Evolutionary conservation across 768 basidiomycete species (phyloP), one percentile per base, ranked within the genome.

Genomic region (Tricholoma furcatifolium): DNA sequence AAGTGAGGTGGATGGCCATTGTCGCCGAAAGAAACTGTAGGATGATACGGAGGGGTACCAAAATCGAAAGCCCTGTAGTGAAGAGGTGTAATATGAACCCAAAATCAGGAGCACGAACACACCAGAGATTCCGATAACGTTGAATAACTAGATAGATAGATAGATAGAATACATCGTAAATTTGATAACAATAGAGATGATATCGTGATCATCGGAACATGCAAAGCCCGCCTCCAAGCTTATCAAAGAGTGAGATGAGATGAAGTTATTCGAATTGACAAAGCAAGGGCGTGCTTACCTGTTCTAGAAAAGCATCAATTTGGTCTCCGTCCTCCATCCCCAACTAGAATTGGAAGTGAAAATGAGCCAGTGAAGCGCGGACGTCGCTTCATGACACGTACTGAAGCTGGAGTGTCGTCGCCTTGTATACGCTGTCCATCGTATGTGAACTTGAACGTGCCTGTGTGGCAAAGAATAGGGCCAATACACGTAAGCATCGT

Each of bases 401-500:
- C 86, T 43, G 64, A 67, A 35, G 70, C 76, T 10, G 86, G 85
- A 3, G 84, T 85, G 21, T 81, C 75, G 0, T 79, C 71, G 31
- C 67, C 51, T 14, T 53, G 60, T 32, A 88, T 51, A 31, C 86
- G 74, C 2, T 70, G 60, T 0, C 83, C 85, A 1, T 85, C 81
- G 45, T 74, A 80, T 0, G 71, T 72, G 54, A 88, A 88, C 55
- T 79, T 82, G 57, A 88, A 80, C 0, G 85, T 83, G 14, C 83
- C 85, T 87, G 56, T 30, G 54, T 12, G 30, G 7, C 12, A 36
- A 46, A 40, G 17, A 31, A 23, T 27, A 30, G 14, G 14, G 20
- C 18, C n/a, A 10, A 12, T 20, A 34, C n/a, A 43, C n/a, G 32
- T 20, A 24, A 27, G 32, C 18, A 38, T 24, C 39, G 18, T 4